These are phyloP conservation scores for Hymenotorrendiella dingleyae DNA, from an alignment of 2,329 filamentous ascomycete species.

Conservation along the genomic window DNA sequence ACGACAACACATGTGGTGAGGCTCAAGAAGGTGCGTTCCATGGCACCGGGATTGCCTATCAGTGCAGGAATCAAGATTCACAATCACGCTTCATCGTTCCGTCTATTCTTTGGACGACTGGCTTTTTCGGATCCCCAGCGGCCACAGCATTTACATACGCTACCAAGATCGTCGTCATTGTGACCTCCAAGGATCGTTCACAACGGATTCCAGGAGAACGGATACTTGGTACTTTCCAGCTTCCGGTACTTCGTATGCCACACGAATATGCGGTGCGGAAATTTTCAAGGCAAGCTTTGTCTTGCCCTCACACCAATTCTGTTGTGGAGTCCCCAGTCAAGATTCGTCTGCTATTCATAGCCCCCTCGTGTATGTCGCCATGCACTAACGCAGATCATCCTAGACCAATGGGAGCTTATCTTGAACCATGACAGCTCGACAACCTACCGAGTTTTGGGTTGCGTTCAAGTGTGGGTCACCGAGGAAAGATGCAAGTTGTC, in stretches of 20 bases:
- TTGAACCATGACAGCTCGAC: not conserved
- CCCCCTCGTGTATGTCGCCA: not conserved
- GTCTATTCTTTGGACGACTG: not conserved
- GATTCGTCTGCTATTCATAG: slow-evolving; percentile 1
- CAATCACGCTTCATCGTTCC: not conserved
- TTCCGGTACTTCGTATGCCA: not conserved
- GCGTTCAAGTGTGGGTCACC: not conserved
- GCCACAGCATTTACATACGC: not conserved
- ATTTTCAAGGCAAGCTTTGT: not conserved
- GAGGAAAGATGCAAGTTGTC: not conserved
- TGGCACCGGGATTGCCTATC: no score
- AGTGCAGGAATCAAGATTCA: no score
- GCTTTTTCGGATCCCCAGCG: not conserved
- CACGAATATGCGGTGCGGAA: not conserved
- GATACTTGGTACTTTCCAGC: no score
- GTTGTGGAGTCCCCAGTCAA: not conserved
- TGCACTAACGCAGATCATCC: not conserved
- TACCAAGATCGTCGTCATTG: not conserved
- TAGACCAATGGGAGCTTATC: not conserved
- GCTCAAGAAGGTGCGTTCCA: no score
- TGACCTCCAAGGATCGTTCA: not conserved
- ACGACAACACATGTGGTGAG: no score
- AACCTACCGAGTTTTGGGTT: not conserved
- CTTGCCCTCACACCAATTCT: not conserved
- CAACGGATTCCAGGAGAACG: no score